Evolutionary conservation across 495 filamentous ascomycete genomes (phyloP).

Genomic region (Chaetomium cochliodes): DNA sequence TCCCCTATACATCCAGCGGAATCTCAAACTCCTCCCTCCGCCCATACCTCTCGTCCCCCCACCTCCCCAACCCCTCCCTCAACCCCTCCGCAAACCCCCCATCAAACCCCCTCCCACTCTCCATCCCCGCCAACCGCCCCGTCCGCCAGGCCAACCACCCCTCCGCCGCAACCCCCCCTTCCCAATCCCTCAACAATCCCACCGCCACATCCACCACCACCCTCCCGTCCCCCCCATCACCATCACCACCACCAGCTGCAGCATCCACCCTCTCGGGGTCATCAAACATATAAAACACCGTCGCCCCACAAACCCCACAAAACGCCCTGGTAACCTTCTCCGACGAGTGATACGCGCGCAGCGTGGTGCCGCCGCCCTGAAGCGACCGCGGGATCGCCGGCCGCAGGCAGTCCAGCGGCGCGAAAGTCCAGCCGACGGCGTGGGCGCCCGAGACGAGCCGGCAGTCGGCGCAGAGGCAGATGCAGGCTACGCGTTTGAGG

Average conservation of each 20-base stretch:
- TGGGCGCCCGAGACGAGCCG: conserved; percentile 59
- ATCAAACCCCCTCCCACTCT: conserved; percentile 30
- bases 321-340: conserved; percentile 56
- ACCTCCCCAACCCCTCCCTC: conserved; percentile 28
- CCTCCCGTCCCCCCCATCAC: conserved; percentile 1
- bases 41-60: conserved; percentile 27
- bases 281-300: conserved; percentile 47
- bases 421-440: conserved; percentile 61
- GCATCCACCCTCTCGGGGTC: background rate
- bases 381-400: conserved; percentile 43
- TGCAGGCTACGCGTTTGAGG: conserved; percentile 56
- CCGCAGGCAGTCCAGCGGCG: conserved; percentile 54
- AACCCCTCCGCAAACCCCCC: conserved; percentile 28
- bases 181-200: conserved; percentile 53
- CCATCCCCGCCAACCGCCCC: conserved; percentile 24
- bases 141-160: conserved; percentile 40
- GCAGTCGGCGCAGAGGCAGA: conserved; percentile 60
- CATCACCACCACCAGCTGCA: too few species aligned
- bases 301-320: conserved; percentile 62
- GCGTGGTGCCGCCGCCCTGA: conserved; percentile 49
- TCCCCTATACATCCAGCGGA: conserved; percentile 7
- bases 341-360: conserved; percentile 56
- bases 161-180: conserved; percentile 51
- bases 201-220: conserved; percentile 53
- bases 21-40: conserved; percentile 23